phyloP scores from a whole-genome alignment of 2,329 filamentous ascomycete genomes.

The Penicillium sp. region DNA sequence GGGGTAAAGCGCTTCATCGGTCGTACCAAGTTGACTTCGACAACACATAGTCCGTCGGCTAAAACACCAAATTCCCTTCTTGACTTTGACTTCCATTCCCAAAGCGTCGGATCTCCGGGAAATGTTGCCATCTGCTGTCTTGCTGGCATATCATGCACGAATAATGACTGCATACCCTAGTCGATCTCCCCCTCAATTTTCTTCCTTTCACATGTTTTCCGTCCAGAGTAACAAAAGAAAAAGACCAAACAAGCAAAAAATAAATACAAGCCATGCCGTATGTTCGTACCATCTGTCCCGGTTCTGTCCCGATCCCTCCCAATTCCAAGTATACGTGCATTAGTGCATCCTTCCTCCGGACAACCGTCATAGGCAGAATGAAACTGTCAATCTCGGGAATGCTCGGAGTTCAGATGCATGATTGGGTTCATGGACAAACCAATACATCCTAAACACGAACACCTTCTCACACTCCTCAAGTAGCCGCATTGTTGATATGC shows the following conservation, averaged over 20 bases:
- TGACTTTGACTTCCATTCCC: background rate
- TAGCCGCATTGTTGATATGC: background rate
- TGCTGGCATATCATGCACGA: background rate
- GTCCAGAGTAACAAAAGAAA: background rate
- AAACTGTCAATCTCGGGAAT: background rate
- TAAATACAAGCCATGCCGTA: background rate
- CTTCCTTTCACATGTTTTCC: background rate
- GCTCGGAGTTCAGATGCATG: background rate
- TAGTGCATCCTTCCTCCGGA: background rate
- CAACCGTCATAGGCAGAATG: background rate
- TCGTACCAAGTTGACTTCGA: background rate
- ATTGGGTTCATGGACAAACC: background rate
- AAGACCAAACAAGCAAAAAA: background rate
- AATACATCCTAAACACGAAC: background rate
- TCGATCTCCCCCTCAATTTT: background rate
- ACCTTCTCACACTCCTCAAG: background rate
- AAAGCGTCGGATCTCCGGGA: background rate
- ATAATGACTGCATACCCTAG: background rate
- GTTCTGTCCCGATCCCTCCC: background rate
- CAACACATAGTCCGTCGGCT: background rate
- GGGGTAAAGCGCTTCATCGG: background rate
- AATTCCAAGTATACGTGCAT: background rate
- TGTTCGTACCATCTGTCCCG: background rate
- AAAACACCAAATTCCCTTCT: background rate
- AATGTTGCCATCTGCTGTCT: background rate